Evolutionary conservation across 2,329 filamentous ascomycete species (phyloP), one percentile per base, ranked within the genome.

Genomic region (Trichophyton schoenleinii): DNA sequence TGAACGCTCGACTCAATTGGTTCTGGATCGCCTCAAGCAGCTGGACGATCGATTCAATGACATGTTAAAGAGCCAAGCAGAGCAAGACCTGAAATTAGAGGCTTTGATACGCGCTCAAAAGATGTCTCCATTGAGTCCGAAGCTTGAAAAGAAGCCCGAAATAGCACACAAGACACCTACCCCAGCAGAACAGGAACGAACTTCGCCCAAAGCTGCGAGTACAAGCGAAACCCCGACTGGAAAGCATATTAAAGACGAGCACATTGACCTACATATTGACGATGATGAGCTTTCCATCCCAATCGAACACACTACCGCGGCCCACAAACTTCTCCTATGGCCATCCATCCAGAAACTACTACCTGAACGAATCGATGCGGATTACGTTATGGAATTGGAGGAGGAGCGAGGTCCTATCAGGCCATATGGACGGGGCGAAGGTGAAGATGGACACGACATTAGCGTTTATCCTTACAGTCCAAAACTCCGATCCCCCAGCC

Each of bases 241-340:
- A 28, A 59, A 62, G n/a, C 11, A 46, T 42, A 38, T 57, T 65
- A 66, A 61, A 65, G 69, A 65, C 13, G 78, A 61, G 59, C 9
- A 80, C 82, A 5, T 76, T 74, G 11, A 80, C 81, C 0, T 36
- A 13, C 34, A 52, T 15, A 53, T 58, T 8, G 71, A 74, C 34
- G 71, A 73, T 31, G 84, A 83, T 55, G 81, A 85, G 65, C 82
- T 88, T 13, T 83, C 87, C 1, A 88, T 95, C 61, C 88, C 90
- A 0, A 83, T 86, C 31, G 89, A 95, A 66, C 92, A 97, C 69
- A 95, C 89, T 0, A 96, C 91, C 0, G 84, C 90, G n/a, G 91
- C 91, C 0, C 89, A 94, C 58, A 83, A 91, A 64, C 78, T 97
- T 18, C 77, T 97, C 31, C 79, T 82, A 55, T 91, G 87, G 85